phyloP scores from a whole-genome alignment of 768 basidiomycete genomes.

The Cubamyces lactineus region DNA sequence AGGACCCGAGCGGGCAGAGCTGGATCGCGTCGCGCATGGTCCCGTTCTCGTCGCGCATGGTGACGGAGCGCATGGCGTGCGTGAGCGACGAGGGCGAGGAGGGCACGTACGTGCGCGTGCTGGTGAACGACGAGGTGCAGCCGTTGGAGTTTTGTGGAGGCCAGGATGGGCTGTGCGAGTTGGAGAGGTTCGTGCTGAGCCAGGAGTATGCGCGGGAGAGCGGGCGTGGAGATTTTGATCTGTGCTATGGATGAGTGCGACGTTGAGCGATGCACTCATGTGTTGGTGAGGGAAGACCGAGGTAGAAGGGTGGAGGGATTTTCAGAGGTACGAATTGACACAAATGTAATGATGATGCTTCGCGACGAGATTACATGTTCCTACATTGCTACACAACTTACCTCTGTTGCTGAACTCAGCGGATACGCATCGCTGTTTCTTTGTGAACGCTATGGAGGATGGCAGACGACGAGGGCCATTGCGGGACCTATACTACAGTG shows the following conservation, averaged over 20 bases:
- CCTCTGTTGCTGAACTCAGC: too few species aligned
- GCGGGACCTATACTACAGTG: too few species aligned
- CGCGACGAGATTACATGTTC: too few species aligned
- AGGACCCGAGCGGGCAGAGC: not conserved
- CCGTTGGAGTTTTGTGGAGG: conserved; percentile 66
- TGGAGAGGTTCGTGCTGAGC: conserved; percentile 69
- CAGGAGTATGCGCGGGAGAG: conserved; percentile 68
- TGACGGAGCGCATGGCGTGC: conserved; percentile 70
- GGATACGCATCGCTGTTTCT: too few species aligned
- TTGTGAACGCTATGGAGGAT: too few species aligned
- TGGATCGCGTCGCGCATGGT: conserved; percentile 68
- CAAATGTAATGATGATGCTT: too few species aligned
- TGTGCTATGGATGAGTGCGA: conserved; percentile 40
- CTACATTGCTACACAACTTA: too few species aligned
- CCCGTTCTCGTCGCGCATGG: conserved; percentile 76
- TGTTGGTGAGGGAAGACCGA: too few species aligned
- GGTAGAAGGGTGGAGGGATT: too few species aligned
- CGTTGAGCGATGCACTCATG: too few species aligned
- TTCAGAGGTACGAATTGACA: too few species aligned
- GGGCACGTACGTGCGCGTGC: conserved; percentile 59
- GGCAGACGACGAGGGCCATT: too few species aligned
- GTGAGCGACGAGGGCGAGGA: conserved; percentile 21
- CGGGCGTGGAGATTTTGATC: conserved; percentile 74
- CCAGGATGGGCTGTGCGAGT: conserved; percentile 60
- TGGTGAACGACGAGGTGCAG: conserved; percentile 76